Base-by-base conservation (phyloP, 2,329 filamentous ascomycete species). In the Colletotrichum filicis region DNA sequence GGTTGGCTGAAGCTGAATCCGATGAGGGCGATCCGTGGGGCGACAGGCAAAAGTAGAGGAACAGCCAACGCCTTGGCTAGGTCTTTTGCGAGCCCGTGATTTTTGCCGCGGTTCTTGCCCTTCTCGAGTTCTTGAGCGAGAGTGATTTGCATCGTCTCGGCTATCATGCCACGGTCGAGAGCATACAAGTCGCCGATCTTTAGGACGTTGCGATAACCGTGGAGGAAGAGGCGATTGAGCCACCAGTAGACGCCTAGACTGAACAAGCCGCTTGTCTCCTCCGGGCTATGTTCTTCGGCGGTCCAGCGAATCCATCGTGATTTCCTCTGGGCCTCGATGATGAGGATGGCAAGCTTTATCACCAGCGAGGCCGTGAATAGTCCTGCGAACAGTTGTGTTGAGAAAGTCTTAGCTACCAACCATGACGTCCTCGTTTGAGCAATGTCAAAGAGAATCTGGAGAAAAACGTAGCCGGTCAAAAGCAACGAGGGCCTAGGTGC, bases 391-490 rank as follows among this genome's bases (percentile, higher is more conserved):
- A 78, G 73, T 16, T 49, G 55, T 11, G 74, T 70, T 3, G 66
- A 35, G 6, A 68, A 60, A 7, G 58, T 76, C 9, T 57, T 42
- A 61, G 76, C 76, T 57, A 78, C 73, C 37, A 88, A 78, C 80
- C 84, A 88, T 3, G 84, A 73, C 0, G 86, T 87, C 9, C 87
- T 80, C 0, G 79, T 78, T 70, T 84, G 84, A 0, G 81, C 81
- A 3, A 82, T 76, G 49, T 89, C 87, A 28, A 88, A 80, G 1
- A 88, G 75, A 0, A 86, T 74, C 1, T 84, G 84, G 3, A 87
- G 49, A 11, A 83, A 74, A 4, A 88, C 73, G 62, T 84, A 88
- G 12, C 76, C 73, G 19, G 77, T 82, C 14, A 89, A 76, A 3
- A 88, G 65, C 0, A 83, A 77, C 0, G 86, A 88, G 0, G 86